A percentile compares a stretch with the other conserved stretches of the same genome.
Evolutionary conservation across 495 filamentous ascomycete species (phyloP).

Genomic region (Cetradonia linearis): DNA sequence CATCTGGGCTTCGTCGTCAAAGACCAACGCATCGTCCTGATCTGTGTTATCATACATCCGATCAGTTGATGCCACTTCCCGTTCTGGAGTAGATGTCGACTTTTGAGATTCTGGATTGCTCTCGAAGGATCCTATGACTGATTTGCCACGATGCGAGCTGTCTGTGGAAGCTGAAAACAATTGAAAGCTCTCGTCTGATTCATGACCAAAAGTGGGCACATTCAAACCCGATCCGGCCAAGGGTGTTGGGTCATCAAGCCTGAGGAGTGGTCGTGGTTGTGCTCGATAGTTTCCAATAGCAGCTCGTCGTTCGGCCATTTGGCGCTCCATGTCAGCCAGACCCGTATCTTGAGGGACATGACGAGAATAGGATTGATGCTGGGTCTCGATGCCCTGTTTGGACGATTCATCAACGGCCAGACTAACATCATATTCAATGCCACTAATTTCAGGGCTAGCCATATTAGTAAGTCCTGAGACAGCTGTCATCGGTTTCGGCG

Average conservation of each 20-base stretch:
- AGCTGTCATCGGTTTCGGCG: neutral
- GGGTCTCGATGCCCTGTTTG: neutral
- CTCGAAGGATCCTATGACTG: slow-evolving; percentile 34
- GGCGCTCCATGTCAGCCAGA: slow-evolving; percentile 35
- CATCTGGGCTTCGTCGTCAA: slow-evolving; percentile 13
- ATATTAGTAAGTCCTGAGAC: slow-evolving; percentile 11
- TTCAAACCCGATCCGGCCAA: slow-evolving; percentile 30
- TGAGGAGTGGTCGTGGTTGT: slow-evolving; percentile 36
- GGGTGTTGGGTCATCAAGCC: slow-evolving; percentile 33
- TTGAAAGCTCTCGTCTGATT: slow-evolving; percentile 72
- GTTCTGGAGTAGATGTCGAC: slow-evolving; percentile 12
- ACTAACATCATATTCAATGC: neutral
- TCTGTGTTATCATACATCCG: neutral
- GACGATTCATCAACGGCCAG: neutral
- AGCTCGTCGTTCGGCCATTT: slow-evolving; percentile 29
- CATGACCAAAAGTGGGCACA: slow-evolving; percentile 44
- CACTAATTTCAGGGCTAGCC: neutral
- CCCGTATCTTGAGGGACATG: slow-evolving; percentile 22
- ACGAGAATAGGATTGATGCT: neutral
- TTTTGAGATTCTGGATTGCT: slow-evolving; percentile 18
- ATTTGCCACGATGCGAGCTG: slow-evolving; percentile 42
- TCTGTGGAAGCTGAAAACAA: slow-evolving; percentile 73
- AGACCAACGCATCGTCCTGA: slow-evolving; percentile 11
- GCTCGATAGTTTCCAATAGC: slow-evolving; percentile 39
- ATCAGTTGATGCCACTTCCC: neutral